Evolutionary conservation across 495 filamentous ascomycete genomes (phyloP).

Genomic region (Astrocystis sublimbata): DNA sequence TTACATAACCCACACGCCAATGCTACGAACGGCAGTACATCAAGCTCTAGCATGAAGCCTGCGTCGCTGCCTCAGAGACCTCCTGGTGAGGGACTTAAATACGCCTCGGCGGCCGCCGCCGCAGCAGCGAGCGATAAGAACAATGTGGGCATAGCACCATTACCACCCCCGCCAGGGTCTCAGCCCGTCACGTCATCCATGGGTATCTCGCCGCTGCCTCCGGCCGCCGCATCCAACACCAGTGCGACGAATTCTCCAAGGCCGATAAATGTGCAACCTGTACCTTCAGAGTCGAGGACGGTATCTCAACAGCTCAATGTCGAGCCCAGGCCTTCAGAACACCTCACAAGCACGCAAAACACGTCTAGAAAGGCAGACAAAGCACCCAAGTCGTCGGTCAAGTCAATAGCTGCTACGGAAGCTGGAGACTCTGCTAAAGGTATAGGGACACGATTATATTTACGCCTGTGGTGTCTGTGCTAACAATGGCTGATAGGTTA

Average conservation of each 20-base stretch:
- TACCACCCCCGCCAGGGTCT: constrained; percentile 82
- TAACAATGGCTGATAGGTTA: constrained; percentile 38
- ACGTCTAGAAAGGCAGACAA: constrained; percentile 43
- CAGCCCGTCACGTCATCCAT: constrained; percentile 34
- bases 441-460: constrained; percentile 24
- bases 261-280: constrained; percentile 42
- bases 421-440: constrained; percentile 40
- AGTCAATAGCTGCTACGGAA: constrained; percentile 38
- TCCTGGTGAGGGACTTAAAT: constrained; percentile 89
- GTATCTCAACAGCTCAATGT: constrained; percentile 34
- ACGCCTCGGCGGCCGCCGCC: constrained; percentile 93
- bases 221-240: constrained; percentile 39
- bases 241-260: constrained; percentile 49
- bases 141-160: constrained; percentile 88
- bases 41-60: constrained; percentile 73
- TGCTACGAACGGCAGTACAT: constrained; percentile 59
- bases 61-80: constrained; percentile 81
- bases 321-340: constrained; percentile 25
- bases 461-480: constrained; percentile 21
- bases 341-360: constrained; percentile 17
- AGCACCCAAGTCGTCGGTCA: constrained; percentile 40
- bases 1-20: constrained; percentile 68
- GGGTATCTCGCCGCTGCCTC: constrained; percentile 53
- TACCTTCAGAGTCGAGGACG: constrained; percentile 32
- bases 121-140: constrained; percentile 94